A percentile compares a stretch with the other conserved stretches of the same genome.
Evolutionary conservation across 2,329 filamentous ascomycete genomes (phyloP).

Genomic region (Diaporthe ampelina): DNA sequence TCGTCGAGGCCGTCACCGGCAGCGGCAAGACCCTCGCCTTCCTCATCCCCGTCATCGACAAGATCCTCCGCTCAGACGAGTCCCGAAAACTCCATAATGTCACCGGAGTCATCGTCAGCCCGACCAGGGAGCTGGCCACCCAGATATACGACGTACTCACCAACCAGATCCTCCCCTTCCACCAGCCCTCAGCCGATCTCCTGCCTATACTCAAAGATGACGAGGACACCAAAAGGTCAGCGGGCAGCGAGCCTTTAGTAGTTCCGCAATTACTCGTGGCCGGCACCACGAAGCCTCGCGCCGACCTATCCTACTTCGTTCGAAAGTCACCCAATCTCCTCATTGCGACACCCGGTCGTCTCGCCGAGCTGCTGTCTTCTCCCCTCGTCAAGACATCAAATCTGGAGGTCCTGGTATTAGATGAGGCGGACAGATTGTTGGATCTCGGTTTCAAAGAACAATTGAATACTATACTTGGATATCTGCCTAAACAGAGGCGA

Average conservation of each 20-base stretch:
- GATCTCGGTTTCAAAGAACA: conserved; percentile 96
- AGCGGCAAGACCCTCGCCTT: conserved; percentile 93
- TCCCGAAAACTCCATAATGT: conserved; percentile 92
- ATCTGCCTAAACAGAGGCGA: conserved; percentile 90
- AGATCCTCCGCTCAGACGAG: conserved; percentile 83
- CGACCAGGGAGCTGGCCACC: conserved; percentile 90
- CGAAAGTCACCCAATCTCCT: conserved; percentile 89
- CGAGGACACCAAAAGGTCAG: conserved; percentile 66
- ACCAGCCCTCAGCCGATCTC: conserved; percentile 80
- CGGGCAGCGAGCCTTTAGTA: conserved; percentile 65
- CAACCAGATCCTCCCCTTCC: conserved; percentile 81
- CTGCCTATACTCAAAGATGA: conserved; percentile 68
- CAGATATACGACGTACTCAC: conserved; percentile 89
- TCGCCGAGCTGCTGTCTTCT: conserved; percentile 88
- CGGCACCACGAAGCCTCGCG: conserved; percentile 81
- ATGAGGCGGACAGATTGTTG: conserved; percentile 92
- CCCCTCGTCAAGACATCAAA: conserved; percentile 90
- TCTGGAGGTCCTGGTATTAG: conserved; percentile 92
- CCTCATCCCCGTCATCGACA: conserved; percentile 83
- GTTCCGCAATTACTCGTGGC: conserved; percentile 91
- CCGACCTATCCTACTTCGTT: conserved; percentile 89
- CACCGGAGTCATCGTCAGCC: conserved; percentile 90
- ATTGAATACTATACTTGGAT: conserved; percentile 84
- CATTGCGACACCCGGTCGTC: conserved; percentile 89
- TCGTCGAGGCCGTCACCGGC: conserved; percentile 91